Evolutionary conservation across 2,329 filamentous ascomycete species (phyloP).

Genomic region (Raffaelea albimanens): DNA sequence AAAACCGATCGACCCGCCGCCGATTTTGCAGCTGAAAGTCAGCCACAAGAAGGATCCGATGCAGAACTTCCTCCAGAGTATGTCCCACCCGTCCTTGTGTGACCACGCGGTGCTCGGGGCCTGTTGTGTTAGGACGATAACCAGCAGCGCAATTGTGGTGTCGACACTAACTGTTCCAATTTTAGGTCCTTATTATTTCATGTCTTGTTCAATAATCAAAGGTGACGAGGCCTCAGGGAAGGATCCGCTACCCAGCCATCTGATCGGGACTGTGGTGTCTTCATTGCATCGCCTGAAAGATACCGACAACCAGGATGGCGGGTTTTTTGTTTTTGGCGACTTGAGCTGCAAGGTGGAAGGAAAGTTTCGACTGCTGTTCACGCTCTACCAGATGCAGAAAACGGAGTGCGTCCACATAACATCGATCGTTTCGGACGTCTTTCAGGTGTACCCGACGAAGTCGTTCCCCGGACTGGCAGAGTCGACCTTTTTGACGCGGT

Average conservation of each 20-base stretch:
- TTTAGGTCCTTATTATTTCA: conserved; percentile 38
- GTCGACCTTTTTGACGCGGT: conserved; percentile 66
- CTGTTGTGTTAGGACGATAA: too few species aligned
- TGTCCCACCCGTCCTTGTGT: conserved; percentile 25
- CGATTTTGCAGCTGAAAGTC: conserved; percentile 64
- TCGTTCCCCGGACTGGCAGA: conserved; percentile 53
- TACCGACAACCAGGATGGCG: conserved; percentile 65
- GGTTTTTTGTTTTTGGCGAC: conserved; percentile 87
- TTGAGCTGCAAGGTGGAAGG: conserved; percentile 70
- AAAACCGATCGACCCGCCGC: conserved; percentile 82
- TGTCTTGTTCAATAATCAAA: conserved; percentile 33
- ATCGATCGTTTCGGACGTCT: conserved; percentile 51
- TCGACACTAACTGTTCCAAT: too few species aligned
- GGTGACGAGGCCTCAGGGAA: conserved; percentile 30
- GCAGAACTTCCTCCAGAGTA: conserved; percentile 48
- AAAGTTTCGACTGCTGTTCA: conserved; percentile 64
- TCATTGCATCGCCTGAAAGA: conserved; percentile 78
- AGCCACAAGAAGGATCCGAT: conserved; percentile 33
- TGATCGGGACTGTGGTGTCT: conserved; percentile 67
- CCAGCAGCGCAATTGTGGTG: too few species aligned
- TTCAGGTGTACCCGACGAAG: conserved; percentile 56
- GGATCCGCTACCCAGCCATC: conserved; percentile 35
- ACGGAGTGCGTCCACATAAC: conserved; percentile 25
- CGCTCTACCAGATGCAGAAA: conserved; percentile 59
- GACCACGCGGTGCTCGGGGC: too few species aligned